Conservation (phyloP, 768 basidiomycete genomes). For the Multifurca ochricompacta region DNA sequence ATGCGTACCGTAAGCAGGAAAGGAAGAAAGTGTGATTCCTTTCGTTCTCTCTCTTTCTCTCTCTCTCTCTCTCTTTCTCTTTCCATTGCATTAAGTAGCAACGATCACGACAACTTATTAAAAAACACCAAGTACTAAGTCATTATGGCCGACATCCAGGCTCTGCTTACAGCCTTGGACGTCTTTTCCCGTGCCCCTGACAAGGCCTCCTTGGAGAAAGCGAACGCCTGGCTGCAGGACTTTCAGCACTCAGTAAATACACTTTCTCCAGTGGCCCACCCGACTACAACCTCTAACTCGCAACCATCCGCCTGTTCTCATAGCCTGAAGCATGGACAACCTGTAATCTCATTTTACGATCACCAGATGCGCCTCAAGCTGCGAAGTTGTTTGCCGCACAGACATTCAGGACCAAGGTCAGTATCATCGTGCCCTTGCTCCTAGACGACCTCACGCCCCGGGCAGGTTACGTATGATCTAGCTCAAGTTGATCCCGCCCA, state of each 20-base stretch:
- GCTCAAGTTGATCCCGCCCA: slow-evolving; percentile 72
- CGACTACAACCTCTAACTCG: slow-evolving; percentile 57
- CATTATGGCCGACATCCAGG: slow-evolving; percentile 61
- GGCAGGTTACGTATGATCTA: slow-evolving; percentile 92
- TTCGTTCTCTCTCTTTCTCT: background rate
- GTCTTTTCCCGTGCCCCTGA: slow-evolving; percentile 80
- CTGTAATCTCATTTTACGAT: slow-evolving; percentile 84
- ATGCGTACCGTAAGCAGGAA: slow-evolving; percentile 2
- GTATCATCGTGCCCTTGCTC: slow-evolving; percentile 23
- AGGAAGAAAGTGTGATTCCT: too few species aligned
- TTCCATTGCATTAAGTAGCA: background rate
- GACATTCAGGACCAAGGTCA: slow-evolving; percentile 89
- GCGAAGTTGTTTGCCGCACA: slow-evolving; percentile 94
- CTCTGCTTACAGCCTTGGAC: slow-evolving; percentile 65
- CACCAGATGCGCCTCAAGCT: slow-evolving; percentile 64
- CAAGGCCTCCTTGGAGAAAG: slow-evolving; percentile 71
- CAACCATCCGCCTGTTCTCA: slow-evolving; percentile 48
- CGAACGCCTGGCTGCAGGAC: slow-evolving; percentile 94
- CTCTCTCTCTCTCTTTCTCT: background rate
- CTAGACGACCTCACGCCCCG: slow-evolving; percentile 18
- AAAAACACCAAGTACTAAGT: background rate
- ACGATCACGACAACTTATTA: slow-evolving; percentile 1
- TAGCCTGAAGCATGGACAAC: slow-evolving; percentile 97
- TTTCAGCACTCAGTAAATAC: slow-evolving; percentile 98
- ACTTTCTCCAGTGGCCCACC: slow-evolving; percentile 59